Base-by-base conservation (phyloP, 2,329 filamentous ascomycete species). In the Graphilbum fragrans region DNA sequence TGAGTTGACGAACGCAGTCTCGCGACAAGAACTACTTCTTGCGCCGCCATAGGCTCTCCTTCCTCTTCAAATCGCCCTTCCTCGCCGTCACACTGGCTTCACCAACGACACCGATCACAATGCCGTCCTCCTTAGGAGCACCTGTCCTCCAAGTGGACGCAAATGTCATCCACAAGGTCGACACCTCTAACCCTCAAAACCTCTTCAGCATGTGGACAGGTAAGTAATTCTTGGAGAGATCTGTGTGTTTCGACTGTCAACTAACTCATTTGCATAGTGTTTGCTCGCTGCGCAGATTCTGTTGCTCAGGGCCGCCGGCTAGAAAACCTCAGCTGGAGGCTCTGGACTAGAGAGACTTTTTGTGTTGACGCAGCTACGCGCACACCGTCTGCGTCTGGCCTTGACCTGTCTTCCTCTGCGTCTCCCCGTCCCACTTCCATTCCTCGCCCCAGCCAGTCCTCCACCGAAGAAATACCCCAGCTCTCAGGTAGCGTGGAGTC, bases 191-290 rank as follows among this genome's bases (percentile, higher is more conserved):
- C 60, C 81, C 86, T 22, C 86, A 94, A 64, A 93, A 88, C 58
- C 77, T 96, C 39, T 93, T 92, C 65, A 88, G 85, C 68, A 93
- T 96, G 77, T 94, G 88, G 87, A 90, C 86, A 60, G 86, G 87
- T 94, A 65, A 74, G 84, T 72, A 34, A 19, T 41, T 29, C 5
- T 32, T 27, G 16, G 8, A 8, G 3, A 29, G 25, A 29, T 18
- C 14, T 25, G 8, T 5, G 10, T 35, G 3, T 10, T 14, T 20
- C 11, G n/a, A n/a, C n/a, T n/a, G n/a, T n/a, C n/a, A n/a, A n/a
- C n/a, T 32, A 3, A 16, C 27, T 3, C 10, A 5, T 17, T 21
- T 19, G 5, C 29, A 18, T 57, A 92, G 87, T 96, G 46, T 95
- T 96, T 58, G 90, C 87, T 39, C 86, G 87, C 64, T 94, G 90